A percentile compares a stretch with the other conserved stretches of the same genome.
Evolutionary conservation across 352 stramenopile genomes (phyloP).

Genomic region (Pythium phragmiticola): DNA sequence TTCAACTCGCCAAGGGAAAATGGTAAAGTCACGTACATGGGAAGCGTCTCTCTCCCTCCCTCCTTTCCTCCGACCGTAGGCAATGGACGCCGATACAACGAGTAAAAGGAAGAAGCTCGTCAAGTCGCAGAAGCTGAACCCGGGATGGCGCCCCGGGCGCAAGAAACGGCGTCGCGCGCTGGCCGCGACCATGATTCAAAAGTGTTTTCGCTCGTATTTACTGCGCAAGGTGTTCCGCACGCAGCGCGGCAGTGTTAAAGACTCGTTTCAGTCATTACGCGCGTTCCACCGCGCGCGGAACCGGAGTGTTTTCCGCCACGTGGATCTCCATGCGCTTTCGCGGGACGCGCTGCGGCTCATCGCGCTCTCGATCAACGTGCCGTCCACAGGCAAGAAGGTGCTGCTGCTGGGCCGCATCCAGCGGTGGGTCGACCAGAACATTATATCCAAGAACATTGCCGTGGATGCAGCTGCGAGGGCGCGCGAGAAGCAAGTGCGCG

Average conservation of each 20-base stretch:
- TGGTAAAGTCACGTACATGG: not conserved
- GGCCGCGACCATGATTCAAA: constrained; percentile 72
- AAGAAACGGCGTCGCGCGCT: constrained; percentile 42
- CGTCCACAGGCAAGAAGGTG: constrained; percentile 76
- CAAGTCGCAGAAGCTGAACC: constrained; percentile 53
- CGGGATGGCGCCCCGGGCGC: constrained; percentile 48
- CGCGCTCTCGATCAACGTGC: constrained; percentile 64
- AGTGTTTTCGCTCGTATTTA: constrained; percentile 56
- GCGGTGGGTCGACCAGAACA: constrained; percentile 70
- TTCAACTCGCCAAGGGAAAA: constrained; percentile 3
- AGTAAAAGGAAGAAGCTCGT: constrained; percentile 38
- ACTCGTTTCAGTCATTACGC: constrained; percentile 51
- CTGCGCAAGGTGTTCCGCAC: constrained; percentile 56
- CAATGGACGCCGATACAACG: constrained; percentile 16
- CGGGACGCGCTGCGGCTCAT: constrained; percentile 62
- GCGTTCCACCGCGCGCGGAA: constrained; percentile 55
- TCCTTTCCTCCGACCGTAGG: not conserved
- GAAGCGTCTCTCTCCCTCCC: not conserved
- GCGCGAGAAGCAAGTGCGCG: constrained; percentile 53
- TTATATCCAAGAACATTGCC: constrained; percentile 57
- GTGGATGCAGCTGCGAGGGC: constrained; percentile 52
- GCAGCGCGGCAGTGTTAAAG: constrained; percentile 36
- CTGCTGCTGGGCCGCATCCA: constrained; percentile 71
- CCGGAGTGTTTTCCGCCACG: constrained; percentile 47
- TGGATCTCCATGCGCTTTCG: constrained; percentile 60